Evolutionary conservation across 2,329 filamentous ascomycete species (phyloP).

Genomic region (Alternaria sp.): DNA sequence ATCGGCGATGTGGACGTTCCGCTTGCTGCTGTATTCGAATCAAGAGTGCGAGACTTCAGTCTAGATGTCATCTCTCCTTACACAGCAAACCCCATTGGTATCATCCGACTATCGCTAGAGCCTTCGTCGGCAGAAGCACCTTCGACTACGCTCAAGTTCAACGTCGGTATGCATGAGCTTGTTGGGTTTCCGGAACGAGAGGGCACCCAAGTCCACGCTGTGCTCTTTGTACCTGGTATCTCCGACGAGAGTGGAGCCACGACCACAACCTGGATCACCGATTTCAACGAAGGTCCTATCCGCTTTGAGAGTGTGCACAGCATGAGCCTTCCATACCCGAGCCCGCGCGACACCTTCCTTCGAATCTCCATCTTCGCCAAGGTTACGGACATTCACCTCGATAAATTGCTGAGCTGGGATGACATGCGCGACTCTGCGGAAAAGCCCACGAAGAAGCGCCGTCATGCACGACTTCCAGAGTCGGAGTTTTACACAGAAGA

Average conservation of each 20-base stretch:
- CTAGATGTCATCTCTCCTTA: conserved; percentile 92
- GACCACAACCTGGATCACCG: conserved; percentile 90
- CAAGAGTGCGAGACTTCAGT: conserved; percentile 89
- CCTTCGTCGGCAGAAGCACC: conserved; percentile 93
- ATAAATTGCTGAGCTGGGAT: conserved; percentile 98
- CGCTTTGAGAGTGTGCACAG: conserved; percentile 98
- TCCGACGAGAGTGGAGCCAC: conserved; percentile 86
- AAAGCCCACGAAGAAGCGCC: conserved; percentile 63
- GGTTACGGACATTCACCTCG: conserved; percentile 90
- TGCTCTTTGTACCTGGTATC: conserved; percentile 92
- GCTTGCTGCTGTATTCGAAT: conserved; percentile 90
- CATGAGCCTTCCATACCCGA: conserved; percentile 88
- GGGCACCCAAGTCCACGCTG: conserved; percentile 92
- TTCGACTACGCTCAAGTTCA: conserved; percentile 93
- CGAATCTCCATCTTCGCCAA: conserved; percentile 91
- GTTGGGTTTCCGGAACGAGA: conserved; percentile 94
- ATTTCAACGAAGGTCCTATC: conserved; percentile 91
- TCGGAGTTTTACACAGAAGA: conserved; percentile 93
- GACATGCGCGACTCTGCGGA: conserved; percentile 84
- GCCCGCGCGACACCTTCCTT: conserved; percentile 74
- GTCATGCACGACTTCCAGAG: conserved; percentile 78
- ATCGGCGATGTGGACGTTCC: conserved; percentile 94
- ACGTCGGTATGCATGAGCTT: conserved; percentile 97
- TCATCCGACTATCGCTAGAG: conserved; percentile 88
- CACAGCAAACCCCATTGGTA: conserved; percentile 87